Evolutionary conservation across 2,329 filamentous ascomycete genomes (phyloP).

Genomic region (Clonostachys solani): DNA sequence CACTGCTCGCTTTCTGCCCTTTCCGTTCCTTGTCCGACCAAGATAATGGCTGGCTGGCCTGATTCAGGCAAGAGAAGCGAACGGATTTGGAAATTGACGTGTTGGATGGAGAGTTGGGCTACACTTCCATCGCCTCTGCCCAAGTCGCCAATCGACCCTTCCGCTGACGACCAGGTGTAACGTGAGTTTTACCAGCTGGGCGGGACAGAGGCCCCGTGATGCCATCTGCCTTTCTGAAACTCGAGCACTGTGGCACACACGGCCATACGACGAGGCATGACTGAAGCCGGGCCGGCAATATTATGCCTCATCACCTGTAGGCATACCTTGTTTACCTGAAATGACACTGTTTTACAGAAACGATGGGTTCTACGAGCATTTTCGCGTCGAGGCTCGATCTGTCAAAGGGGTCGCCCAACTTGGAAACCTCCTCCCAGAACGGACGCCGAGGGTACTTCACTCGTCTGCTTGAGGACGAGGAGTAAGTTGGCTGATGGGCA

Average conservation of each 20-base stretch:
- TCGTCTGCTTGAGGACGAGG: too few relatives aligned
- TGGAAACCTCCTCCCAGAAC: too few relatives aligned
- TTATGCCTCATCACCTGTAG: neutral
- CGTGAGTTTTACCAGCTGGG: neutral
- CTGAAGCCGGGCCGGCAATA: neutral
- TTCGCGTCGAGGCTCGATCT: too few relatives aligned
- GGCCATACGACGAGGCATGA: neutral
- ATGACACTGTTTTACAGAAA: too few relatives aligned
- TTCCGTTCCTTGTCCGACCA: neutral
- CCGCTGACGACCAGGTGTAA: neutral
- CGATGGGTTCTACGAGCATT: too few relatives aligned
- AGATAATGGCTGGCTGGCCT: neutral
- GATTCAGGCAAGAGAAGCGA: conserved; percentile 22
- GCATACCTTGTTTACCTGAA: neutral
- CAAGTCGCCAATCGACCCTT: conserved; percentile 2
- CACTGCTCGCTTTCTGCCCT: too few relatives aligned
- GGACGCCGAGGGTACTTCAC: too few relatives aligned
- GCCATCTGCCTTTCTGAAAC: conserved; percentile 1
- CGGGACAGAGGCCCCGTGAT: neutral
- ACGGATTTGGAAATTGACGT: conserved; percentile 9
- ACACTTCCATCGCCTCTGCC: neutral
- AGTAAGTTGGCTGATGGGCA: too few relatives aligned
- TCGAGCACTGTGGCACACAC: neutral
- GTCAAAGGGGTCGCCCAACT: too few relatives aligned
- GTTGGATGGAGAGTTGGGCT: too few relatives aligned